Evolutionary conservation across 1,284 basidiomycete genomes (phyloP), one percentile per base, ranked within the genome.

Genomic region (Microbotryum violaceum): DNA sequence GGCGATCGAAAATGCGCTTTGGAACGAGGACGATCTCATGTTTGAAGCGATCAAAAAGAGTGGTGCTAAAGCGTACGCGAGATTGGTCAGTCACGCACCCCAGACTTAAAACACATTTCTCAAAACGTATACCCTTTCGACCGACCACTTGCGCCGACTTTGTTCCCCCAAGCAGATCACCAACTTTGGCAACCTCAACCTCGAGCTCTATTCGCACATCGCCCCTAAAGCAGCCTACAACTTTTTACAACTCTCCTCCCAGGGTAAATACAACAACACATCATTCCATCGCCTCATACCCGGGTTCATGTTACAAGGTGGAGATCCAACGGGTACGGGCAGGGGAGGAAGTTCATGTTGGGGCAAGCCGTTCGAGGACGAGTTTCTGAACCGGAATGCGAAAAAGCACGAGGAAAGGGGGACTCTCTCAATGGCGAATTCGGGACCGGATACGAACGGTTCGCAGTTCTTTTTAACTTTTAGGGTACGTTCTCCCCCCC

Each of bases 161-260:
- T 6, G 8, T 6, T 6, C 31, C 31, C 31, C 31, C 31, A 31
- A 8, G 31, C 57, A 55, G 58, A 58, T 45, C 58, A 62, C 44
- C 94, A 10, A 93, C 86, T 71, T 81, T 91, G 21, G 92, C 18
- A 85, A 87, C 58, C 78, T 98, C 60, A 97, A 97, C 71, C 71
- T 97, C 25, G 94, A 98, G 75, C 79, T 98, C 18, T 93, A 87
- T 72, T 92, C 89, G 73, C 89, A 92, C 75, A 89, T 89, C 84
- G 94, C 93, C 7, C 94, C 94, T 0, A 93, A 94, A 77, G 97
- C 94, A 1, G 94, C 92, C 72, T 98, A 97, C 76, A 98, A 98
- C 76, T 98, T 97, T 76, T 78, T 98, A 21, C 88, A 66, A 85
- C 82, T 97, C 6, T 91, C 92, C 0, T 84, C 85, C 68, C 79